Evolutionary conservation across 345 rosid species (phyloP), one percentile per base, ranked within the genome.

Genomic region (Hibiscus tridactylites): DNA sequence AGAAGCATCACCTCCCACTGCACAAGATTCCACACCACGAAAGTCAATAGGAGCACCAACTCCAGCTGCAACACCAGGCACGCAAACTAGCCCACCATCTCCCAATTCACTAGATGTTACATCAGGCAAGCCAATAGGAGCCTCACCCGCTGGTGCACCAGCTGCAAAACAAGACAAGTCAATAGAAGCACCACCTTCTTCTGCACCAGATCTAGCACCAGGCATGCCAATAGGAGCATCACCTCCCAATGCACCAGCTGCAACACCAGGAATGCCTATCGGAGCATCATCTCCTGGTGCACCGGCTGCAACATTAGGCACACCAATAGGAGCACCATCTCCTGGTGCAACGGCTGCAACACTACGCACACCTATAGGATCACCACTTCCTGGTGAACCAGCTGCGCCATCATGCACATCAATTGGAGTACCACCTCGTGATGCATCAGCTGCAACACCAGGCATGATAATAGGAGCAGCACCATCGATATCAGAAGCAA

Each of bases 271-370:
- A 3, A 56, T 2, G 2, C 60, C 60, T 8, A 68, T 75, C 3
- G 77, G 71, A 61, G 79, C 84, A 66, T 10, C 81, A 44, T 71
- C 62, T 28, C 5, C 79, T 9, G 47, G 76, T 52, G 19, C 56
- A 16, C 12, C 26, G 6, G 13, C 13, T 19, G 60, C 60, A 56
- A 19, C 60, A 56, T 2, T 4, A 19, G 60, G 12, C 2, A 56
- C 0, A 2, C 60, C 60, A 6, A 65, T 76, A 3, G 79, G 67
- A 61, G 79, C 86, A 68, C 71, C 81, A 50, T 71, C 63, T 17
- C 4, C 78, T 10, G 54, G 76, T 39, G 49, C 81, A 61, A 52
- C 76, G 7, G 66, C 73, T 50, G 76, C 84, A 39, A 68, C 68
- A 50, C 13, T 12, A 26, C 39, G 1, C 6, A 71, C 73, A 28